Conservation (phyloP, 2,329 filamentous ascomycete species). For the Penicillium sp. region DNA sequence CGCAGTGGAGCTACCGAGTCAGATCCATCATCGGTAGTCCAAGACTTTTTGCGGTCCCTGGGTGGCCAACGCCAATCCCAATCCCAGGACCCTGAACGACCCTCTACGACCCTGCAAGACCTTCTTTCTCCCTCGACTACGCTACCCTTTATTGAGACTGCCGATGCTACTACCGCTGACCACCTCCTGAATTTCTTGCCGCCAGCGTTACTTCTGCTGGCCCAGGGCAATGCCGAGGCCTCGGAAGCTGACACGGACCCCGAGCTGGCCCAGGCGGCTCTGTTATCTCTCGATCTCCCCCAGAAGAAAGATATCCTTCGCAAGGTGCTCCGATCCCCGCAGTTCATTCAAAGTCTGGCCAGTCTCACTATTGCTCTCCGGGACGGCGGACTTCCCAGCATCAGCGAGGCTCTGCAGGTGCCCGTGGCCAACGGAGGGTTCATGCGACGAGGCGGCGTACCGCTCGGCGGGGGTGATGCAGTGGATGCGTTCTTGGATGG, state of each 20-base stretch:
- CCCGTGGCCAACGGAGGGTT: constrained; percentile 84
- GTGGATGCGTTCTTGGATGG: constrained; percentile 91
- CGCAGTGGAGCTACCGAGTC: constrained; percentile 63
- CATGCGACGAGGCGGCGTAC: constrained; percentile 76
- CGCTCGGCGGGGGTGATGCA: constrained; percentile 83
- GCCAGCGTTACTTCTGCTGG: constrained; percentile 74
- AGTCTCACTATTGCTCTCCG: constrained; percentile 85
- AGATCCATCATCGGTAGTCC: constrained; percentile 78
- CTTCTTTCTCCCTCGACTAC: constrained; percentile 79
- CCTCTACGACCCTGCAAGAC: constrained; percentile 84
- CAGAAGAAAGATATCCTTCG: constrained; percentile 82
- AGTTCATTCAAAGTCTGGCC: constrained; percentile 83
- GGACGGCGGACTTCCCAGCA: constrained; percentile 86
- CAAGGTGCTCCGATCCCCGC: constrained; percentile 83
- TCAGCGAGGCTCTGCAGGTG: constrained; percentile 83
- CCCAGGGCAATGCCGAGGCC: constrained; percentile 67
- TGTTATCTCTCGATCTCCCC: constrained; percentile 70
- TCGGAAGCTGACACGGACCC: constrained; percentile 69
- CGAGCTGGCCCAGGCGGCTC: constrained; percentile 71
- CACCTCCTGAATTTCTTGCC: constrained; percentile 78
- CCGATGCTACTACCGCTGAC: constrained; percentile 69
- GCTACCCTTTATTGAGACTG: constrained; percentile 73
- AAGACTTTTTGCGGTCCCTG: constrained; percentile 86
- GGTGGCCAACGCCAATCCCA: constrained; percentile 54
- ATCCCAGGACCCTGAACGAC: constrained; percentile 59